Percentiles rank a stretch among this genome's conserved stretches.
Conservation (phyloP, 108 stramenopile genomes). For the Fragilariopsis cylindrus region DNA sequence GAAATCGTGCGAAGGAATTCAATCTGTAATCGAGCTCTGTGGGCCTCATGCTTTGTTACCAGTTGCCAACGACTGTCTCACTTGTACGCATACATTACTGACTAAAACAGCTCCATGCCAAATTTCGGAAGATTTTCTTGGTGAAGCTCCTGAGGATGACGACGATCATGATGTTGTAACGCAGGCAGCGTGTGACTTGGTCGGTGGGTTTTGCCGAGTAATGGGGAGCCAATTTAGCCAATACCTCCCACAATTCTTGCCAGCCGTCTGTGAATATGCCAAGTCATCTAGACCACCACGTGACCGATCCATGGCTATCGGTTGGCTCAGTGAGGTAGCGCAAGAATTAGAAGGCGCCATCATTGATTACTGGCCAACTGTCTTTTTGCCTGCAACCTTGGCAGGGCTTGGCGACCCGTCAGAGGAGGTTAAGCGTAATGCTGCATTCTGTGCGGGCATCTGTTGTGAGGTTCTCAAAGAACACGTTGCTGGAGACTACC, state of each 20-base stretch:
- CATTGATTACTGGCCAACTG: slow-evolving; percentile 74
- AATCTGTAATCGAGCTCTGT: slow-evolving; percentile 84
- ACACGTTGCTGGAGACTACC: slow-evolving; percentile 56
- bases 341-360: slow-evolving; percentile 80
- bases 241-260: slow-evolving; percentile 83
- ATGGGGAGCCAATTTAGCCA: slow-evolving; percentile 83
- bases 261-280: slow-evolving; percentile 84
- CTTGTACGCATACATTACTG: slow-evolving; percentile 65
- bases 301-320: slow-evolving; percentile 95
- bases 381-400: slow-evolving; percentile 81
- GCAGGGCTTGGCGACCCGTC: slow-evolving; percentile 83
- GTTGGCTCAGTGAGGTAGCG: slow-evolving; percentile 93
- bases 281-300: slow-evolving; percentile 87
- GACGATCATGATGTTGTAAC: slow-evolving; percentile 92
- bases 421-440: slow-evolving; percentile 88
- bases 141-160: slow-evolving; percentile 87
- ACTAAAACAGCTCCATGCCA: slow-evolving; percentile 81
- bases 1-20: slow-evolving; percentile 87
- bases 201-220: slow-evolving; percentile 82
- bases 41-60: slow-evolving; percentile 78
- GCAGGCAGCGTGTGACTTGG: slow-evolving; percentile 88
- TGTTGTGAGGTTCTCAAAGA: slow-evolving; percentile 84
- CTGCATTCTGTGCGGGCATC: slow-evolving; percentile 92
- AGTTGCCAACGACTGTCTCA: slow-evolving; percentile 69
- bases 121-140: slow-evolving; percentile 60